Conservation (phyloP, 1,139 yeast genomes). For the Insectozyma bohioensis region DNA sequence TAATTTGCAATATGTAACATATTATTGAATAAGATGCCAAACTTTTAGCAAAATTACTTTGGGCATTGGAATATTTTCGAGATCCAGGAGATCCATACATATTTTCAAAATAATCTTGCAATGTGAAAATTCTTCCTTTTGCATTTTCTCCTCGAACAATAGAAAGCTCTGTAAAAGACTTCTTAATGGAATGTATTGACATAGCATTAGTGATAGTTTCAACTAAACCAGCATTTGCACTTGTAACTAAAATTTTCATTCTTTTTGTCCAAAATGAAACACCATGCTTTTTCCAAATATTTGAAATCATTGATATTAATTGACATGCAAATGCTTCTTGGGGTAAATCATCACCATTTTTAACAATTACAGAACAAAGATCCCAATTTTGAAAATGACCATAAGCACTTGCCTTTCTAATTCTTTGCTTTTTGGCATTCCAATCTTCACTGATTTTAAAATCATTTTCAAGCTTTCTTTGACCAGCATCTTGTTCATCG, state of each 20-base stretch:
- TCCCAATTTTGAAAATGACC: slow-evolving; percentile 95
- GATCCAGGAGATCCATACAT: slow-evolving; percentile 66
- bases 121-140: slow-evolving; percentile 66
- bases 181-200: slow-evolving; percentile 90
- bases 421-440: slow-evolving; percentile 76
- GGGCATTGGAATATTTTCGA: slow-evolving; percentile 63
- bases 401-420: slow-evolving; percentile 69
- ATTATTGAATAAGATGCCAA: slow-evolving; percentile 87
- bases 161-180: slow-evolving; percentile 78
- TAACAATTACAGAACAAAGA: slow-evolving; percentile 88
- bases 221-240: slow-evolving; percentile 86
- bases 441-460: slow-evolving; percentile 93
- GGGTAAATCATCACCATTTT: slow-evolving; percentile 91
- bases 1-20: slow-evolving; percentile 85
- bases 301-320: slow-evolving; percentile 79
- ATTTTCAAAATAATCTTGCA: slow-evolving; percentile 73
- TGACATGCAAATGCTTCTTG: slow-evolving; percentile 99
- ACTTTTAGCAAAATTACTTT: slow-evolving; percentile 78
- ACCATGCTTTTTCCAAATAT: slow-evolving; percentile 69
- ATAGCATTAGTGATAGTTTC: slow-evolving; percentile 94
- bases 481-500: slow-evolving; percentile 65
- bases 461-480: slow-evolving; percentile 87
- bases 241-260: slow-evolving; percentile 89
- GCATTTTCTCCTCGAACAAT: slow-evolving; percentile 63
- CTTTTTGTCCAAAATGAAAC: slow-evolving; percentile 86